Conservation (phyloP, 2,329 filamentous ascomycete species). For the Lasiodiplodia citricola region DNA sequence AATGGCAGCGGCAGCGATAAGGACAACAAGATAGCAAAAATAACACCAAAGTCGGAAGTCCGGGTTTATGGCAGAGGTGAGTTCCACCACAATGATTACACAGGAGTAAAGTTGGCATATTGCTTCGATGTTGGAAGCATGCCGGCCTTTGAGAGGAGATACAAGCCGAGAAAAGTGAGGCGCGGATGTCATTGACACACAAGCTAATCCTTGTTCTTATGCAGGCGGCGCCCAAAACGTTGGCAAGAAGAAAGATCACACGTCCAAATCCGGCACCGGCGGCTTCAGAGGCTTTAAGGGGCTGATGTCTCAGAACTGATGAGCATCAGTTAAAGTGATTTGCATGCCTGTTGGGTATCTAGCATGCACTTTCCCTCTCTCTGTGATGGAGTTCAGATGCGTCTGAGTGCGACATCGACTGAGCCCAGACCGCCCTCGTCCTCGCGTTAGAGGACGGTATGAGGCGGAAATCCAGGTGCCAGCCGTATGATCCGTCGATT, state of each 20-base stretch:
- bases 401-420: not conserved
- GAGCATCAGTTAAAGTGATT: not conserved
- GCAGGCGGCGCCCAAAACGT: conserved; percentile 60
- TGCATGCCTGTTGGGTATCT: not conserved
- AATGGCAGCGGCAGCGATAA: conserved; percentile 43
- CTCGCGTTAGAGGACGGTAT: not conserved
- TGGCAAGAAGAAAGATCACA: conserved; percentile 53
- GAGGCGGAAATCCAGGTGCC: not conserved
- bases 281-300: conserved; percentile 27
- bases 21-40: conserved; percentile 45
- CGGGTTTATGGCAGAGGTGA: conserved; percentile 62
- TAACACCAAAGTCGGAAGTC: conserved; percentile 56
- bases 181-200: not conserved
- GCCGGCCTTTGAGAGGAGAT: not conserved
- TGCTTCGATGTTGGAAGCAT: no score
- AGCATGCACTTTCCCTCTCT: not conserved
- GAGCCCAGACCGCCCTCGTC: not conserved
- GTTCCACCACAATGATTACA: conserved; percentile 31
- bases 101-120: not conserved
- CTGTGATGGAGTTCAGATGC: not conserved
- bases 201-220: conserved; percentile 17
- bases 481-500: not conserved
- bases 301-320: conserved; percentile 25
- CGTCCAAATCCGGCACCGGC: conserved; percentile 16
- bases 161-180: not conserved